These are phyloP conservation scores for Acer campestre DNA, from an alignment of 345 rosid species.

Conservation along the genomic window DNA sequence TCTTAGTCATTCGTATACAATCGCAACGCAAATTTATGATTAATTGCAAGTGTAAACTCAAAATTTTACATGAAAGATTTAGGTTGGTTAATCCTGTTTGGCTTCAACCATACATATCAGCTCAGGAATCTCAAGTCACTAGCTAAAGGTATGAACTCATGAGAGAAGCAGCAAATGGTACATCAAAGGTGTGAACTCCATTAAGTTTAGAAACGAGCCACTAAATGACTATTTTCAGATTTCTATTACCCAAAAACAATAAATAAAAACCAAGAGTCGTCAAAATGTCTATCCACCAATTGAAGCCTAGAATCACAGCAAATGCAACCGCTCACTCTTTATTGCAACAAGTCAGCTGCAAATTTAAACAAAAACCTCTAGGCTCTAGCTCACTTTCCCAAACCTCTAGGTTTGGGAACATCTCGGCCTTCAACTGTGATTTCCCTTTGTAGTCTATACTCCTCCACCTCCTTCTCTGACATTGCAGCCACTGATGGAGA, in stretches of 20 bases:
- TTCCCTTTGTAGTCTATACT: slow-evolving; percentile 69
- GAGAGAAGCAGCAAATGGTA: neutral
- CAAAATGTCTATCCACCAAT: neutral
- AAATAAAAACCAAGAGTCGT: neutral
- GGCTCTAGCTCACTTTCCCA: no score
- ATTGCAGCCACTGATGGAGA: slow-evolving; percentile 78
- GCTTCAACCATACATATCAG: no score
- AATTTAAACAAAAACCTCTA: neutral
- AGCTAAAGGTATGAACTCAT: neutral
- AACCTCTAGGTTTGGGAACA: slow-evolving; percentile 68
- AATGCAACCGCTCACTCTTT: neutral
- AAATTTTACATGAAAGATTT: no score
- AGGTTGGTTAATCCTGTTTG: no score
- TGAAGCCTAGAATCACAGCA: neutral
- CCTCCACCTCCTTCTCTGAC: slow-evolving; percentile 81
- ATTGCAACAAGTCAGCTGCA: neutral
- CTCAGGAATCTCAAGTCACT: no score
- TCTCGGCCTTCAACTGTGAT: slow-evolving; percentile 94
- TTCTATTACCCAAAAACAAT: neutral
- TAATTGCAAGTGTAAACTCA: no score
- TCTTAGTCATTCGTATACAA: no score
- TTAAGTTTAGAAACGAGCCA: neutral
- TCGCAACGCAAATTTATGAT: no score
- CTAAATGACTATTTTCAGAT: neutral
- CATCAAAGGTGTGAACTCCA: neutral